Conservation (phyloP, 1,284 basidiomycete genomes). For the Meira miltonrushii region DNA sequence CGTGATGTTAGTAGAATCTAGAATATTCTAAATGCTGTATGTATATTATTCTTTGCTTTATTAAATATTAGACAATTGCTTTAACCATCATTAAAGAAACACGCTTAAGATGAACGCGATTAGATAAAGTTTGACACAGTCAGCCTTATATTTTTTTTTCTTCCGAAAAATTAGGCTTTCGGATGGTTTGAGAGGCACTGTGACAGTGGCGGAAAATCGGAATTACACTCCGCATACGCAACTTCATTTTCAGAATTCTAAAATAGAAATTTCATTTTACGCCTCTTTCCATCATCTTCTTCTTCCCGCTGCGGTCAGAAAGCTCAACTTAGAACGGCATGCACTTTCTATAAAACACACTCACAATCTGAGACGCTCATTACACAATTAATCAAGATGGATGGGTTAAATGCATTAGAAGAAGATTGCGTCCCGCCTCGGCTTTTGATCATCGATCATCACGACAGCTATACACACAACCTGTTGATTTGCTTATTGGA, state of each 20-base stretch:
- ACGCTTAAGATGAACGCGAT: neutral
- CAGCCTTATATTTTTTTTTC: too few species aligned
- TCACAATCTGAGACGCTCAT: neutral
- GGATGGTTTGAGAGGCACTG: too few species aligned
- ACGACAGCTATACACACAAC: slow-evolving; percentile 51
- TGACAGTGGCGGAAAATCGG: too few species aligned
- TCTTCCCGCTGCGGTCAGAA: neutral
- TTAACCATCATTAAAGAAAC: neutral
- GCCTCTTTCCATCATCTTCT: neutral
- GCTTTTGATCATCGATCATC: slow-evolving; percentile 47
- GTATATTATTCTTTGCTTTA: neutral
- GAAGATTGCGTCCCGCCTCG: slow-evolving; percentile 19
- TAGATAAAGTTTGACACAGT: too few species aligned
- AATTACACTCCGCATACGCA: too few species aligned
- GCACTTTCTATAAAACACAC: too few species aligned
- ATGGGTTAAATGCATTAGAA: neutral
- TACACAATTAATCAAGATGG: neutral
- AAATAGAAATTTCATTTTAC: too few species aligned
- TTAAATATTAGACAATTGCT: neutral
- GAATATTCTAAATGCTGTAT: neutral
- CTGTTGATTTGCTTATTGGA: slow-evolving; percentile 31
- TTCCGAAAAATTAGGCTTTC: too few species aligned
- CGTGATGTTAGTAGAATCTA: slow-evolving; percentile 10
- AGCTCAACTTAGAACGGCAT: neutral
- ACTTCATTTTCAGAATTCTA: too few species aligned